These are phyloP conservation scores for Hypoxylon sp. DNA, from an alignment of 2,329 filamentous ascomycete species.

Conservation along the genomic window DNA sequence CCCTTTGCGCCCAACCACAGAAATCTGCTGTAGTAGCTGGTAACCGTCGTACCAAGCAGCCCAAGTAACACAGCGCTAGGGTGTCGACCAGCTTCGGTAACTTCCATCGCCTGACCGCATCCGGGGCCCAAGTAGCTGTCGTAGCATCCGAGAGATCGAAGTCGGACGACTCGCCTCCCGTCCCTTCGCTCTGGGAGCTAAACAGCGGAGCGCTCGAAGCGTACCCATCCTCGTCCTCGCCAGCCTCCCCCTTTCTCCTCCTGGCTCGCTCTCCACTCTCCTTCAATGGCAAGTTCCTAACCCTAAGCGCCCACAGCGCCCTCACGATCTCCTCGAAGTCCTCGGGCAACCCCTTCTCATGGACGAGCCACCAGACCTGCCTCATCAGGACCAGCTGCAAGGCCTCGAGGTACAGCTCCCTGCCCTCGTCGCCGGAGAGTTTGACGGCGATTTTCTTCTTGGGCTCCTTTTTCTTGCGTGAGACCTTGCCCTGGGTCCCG, in stretches of 20 bases:
- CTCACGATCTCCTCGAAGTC: slow-evolving; percentile 85
- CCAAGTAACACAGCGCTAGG: slow-evolving; percentile 84
- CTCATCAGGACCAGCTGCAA: slow-evolving; percentile 88
- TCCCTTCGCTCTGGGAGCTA: slow-evolving; percentile 68
- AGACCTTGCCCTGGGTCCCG: slow-evolving; percentile 69
- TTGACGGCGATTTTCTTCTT: slow-evolving; percentile 68
- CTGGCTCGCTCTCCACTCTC: slow-evolving; percentile 57
- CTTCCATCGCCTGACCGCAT: slow-evolving; percentile 64
- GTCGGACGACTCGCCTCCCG: slow-evolving; percentile 50
- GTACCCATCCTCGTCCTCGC: slow-evolving; percentile 29
- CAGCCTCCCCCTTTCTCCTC: slow-evolving; percentile 49
- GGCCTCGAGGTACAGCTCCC: slow-evolving; percentile 84
- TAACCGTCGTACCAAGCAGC: slow-evolving; percentile 79
- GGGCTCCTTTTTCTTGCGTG: slow-evolving; percentile 71
- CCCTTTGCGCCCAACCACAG: slow-evolving; percentile 74
- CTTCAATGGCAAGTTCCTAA: slow-evolving; percentile 68
- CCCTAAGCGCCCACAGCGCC: slow-evolving; percentile 87
- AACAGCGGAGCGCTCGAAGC: slow-evolving; percentile 63
- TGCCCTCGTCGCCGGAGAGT: slow-evolving; percentile 76
- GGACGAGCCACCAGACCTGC: slow-evolving; percentile 82
- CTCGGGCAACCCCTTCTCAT: slow-evolving; percentile 73
- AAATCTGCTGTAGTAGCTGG: slow-evolving; percentile 84
- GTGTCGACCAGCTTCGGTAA: slow-evolving; percentile 81
- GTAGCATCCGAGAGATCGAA: slow-evolving; percentile 52
- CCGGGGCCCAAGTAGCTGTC: slow-evolving; percentile 60